Evolutionary conservation across 768 basidiomycete species (phyloP), one percentile per base, ranked within the genome.

Genomic region (Clavulina sp.): DNA sequence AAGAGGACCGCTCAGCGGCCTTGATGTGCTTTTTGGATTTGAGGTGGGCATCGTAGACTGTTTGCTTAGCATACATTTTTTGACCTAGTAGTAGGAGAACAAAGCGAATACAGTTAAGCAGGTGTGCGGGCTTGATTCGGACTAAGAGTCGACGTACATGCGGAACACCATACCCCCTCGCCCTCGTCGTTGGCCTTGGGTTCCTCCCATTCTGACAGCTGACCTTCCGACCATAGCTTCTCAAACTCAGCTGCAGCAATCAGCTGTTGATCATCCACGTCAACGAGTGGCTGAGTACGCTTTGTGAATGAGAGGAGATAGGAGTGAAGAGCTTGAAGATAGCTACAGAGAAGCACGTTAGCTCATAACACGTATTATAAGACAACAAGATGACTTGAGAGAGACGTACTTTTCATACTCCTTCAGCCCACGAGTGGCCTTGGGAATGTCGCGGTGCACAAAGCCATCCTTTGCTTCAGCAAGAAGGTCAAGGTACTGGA

Each of bases 1-100:
- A 46, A 23, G 40, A 28, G 29, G 41, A 28, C 60, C 79, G 86
- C 5, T 80, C 75, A n/a, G 76, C 72, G 5, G 88, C 85, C 68
- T 96, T 99, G 34, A 86, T 68, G 60, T 99, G 95, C 63, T 89
- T 97, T 70, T 92, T 96, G 21, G 91, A 93, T 2, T 80, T 88
- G 49, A 97, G 65, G 63, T 97, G 95, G 2, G 91, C 91, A 56
- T 95, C 86, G 63, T 91, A 99, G 5, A 99, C 95, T 0, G 95
- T 96, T 65, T 96, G 87, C 65, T 96, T 99, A 9, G 92, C 77
- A 65, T 97, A 97, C 52, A 76, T 70, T 63, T 92, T 95, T 66
- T 96, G 89, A 63, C 92, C 92, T 96, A 60, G 24, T 29, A 33
- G 18, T 7, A 51, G 9, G 23, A 26, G 21, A 30, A 49, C 49